Evolutionary conservation across 2,329 filamentous ascomycete genomes (phyloP), one percentile per base, ranked within the genome.

Genomic region (Blastomyces gilchristii): DNA sequence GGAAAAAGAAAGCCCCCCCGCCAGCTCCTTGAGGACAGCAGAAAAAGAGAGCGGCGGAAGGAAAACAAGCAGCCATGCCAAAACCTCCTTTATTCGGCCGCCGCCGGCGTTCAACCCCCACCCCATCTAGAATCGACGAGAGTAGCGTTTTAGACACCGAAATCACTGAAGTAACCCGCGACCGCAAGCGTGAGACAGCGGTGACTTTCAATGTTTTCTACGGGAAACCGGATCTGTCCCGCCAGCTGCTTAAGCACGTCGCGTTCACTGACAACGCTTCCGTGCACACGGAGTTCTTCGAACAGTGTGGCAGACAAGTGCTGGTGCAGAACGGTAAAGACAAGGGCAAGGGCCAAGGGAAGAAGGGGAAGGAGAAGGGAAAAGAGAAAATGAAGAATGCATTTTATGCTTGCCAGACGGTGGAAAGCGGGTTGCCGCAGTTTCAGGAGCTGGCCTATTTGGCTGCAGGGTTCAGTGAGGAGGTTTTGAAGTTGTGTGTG

Each of bases 181-280:
- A 28, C 47, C 16, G 14, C 52, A 47, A 52, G 25, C 49, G 16
- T 28, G 63, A 62, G 16, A 58, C 62, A 8, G 62, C 65, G 2
- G 28, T 67, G 1, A 52, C 61, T 18, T 61, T 65, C 62, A 66
- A 62, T 56, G 64, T 65, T 25, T 67, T 67, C 61, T 65, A 64
- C 31, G 66, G 66, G 34, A 63, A 62, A 16, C 66, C 63, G 16
- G 50, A 53, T 31, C 37, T 54, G 12, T 56, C 18, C 45, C 14
- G 18, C 31, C 57, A 47, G 28, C 41, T n/a, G 5, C 54, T 58
- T 4, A 53, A 66, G 41, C 63, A 66, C 37, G 54, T 62, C 57
- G 59, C 61, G 9, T 65, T 64, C 22, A 41, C 31, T 25, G 54
- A 43, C 54, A 58, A 64, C 22, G 60, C 53, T 34, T 58, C 52